Evolutionary conservation across 257 asterid genomes (phyloP), one percentile per base, ranked within the genome.

Genomic region (Capsicum chinense): DNA sequence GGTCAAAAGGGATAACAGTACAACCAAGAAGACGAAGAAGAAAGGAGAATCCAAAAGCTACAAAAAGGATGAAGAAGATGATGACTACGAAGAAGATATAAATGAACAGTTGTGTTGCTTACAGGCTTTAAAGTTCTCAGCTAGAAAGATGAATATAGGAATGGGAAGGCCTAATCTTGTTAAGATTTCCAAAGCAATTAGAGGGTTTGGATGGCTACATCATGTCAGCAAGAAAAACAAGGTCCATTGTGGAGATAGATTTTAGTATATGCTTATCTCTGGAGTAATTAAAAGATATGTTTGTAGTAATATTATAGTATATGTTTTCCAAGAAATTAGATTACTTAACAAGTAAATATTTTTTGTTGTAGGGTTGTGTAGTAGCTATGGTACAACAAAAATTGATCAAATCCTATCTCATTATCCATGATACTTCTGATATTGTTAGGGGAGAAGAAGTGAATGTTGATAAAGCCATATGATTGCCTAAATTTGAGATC

Each of bases 181-280:
- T 9, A 96, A 88, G 93, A 85, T 96, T 64, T 83, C 98, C 0
- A 96, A 93, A 87, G 98, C 95, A 70, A 89, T 96, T 52, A 94
- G 89, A 89, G 97, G 98, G 73, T 58, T 94, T 74, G 97, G 98
- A 35, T 97, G 99, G 99, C 67, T 96, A 89, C 95, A 90, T 81
- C 85, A 88, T 56, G 88, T 87, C 54, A 89, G 84, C 83, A 93
- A 89, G 91, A 90, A 89, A 39, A 93, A 96, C 93, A 97, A 92
- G 92, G 98, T 94, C 85, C 97, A 94, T 76, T 89, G 86, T 84
- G 94, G 92, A 16, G 94, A 91, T 84, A 88, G 90, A 68, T 74
- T 52, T 74, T 50, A 74, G 62, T 19, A 11, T 48, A 11, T 48
- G 80, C 12, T 73, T 11, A 19, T 73, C 37, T 19, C 6, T 47